Evolutionary conservation across 371 early-diverging fungal genomes (phyloP), one percentile per base, ranked within the genome.

Genomic region (Actinomucor elegans): DNA sequence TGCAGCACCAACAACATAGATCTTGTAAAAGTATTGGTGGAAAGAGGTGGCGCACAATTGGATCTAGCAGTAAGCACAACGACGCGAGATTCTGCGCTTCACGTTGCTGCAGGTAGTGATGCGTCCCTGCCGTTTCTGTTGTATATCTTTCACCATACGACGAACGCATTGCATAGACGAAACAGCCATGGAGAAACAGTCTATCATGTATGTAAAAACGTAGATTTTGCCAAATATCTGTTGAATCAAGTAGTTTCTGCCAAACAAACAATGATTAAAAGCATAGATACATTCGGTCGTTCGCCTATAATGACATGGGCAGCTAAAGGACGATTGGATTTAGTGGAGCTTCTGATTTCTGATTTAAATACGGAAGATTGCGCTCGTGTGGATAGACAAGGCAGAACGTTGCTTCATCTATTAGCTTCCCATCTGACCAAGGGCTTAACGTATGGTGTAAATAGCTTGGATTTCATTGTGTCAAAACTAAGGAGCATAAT

Each of bases 261-360:
- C 26, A 28, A 35, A 14, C 24, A 14, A 36, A 38, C 5, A 17
- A 52, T 53, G 2, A 7, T 54, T 12, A 48, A 69, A 18, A 64
- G 64, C 24, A 35, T 57, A 12, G 66, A 71, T 33, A 28, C 36
- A 7, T 21, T 38, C 5, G 71, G 75, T 5, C 54, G 65, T 32
- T 73, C 71, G 1, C 79, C 83, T 1, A 32, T 75, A 7, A 47
- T 77, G 59, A 53, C 60, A 2, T 83, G 83, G 81, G 66, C 74
- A 6, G 28, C 63, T 3, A 55, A 72, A 26, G 77, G 79, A 4
- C 49, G 73, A 14, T 36, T 68, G 2, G 58, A 70, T 11, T 52
- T 71, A 12, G 64, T 83, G 1, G 55, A 67, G 9, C n/a, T 61
- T 4, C 36, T 42, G 5, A 26, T 42, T n/a, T 15, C 42, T 14